Percentiles rank a stretch among this genome's conserved stretches.
phyloP scores from a whole-genome alignment of 106 monocot species.

The Xerophyta viscosa region DNA sequence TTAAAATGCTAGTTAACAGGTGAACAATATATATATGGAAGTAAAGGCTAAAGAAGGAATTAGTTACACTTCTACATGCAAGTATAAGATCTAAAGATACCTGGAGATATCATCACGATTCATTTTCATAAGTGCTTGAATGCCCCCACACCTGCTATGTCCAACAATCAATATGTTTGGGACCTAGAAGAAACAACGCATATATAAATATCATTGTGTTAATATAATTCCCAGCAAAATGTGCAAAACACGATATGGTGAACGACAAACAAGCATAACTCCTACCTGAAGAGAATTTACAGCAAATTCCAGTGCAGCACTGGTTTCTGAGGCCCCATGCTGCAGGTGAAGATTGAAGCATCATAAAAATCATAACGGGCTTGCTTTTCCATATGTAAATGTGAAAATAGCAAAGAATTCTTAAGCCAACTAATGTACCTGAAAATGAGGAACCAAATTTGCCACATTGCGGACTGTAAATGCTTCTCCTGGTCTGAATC shows the following conservation, averaged over 20 bases:
- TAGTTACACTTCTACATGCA: too few relatives aligned
- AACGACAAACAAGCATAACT: not conserved
- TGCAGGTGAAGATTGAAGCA: constrained; percentile 14
- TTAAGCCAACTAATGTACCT: constrained; percentile 36
- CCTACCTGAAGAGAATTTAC: constrained; percentile 78
- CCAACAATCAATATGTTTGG: constrained; percentile 83
- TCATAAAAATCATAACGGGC: not conserved
- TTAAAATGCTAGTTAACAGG: too few relatives aligned
- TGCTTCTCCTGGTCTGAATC: constrained; percentile 93
- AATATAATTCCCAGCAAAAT: not conserved
- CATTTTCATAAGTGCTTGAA: constrained; percentile 88
- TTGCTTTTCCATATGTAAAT: not conserved
- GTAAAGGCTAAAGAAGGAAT: too few relatives aligned
- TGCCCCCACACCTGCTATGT: constrained; percentile 95
- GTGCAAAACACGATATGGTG: too few relatives aligned
- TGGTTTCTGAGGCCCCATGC: constrained; percentile 91
- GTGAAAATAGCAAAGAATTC: too few relatives aligned
- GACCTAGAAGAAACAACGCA: constrained; percentile 34
- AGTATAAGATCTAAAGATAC: constrained; percentile 18
- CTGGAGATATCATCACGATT: constrained; percentile 30
- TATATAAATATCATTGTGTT: too few relatives aligned
- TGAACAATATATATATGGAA: too few relatives aligned
- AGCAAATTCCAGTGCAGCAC: constrained; percentile 95
- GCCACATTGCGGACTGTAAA: constrained; percentile 90
- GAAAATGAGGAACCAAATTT: constrained; percentile 89